Evolutionary conservation across 179 eudicot species (phyloP).

Genomic region (Spinacia oleracea): DNA sequence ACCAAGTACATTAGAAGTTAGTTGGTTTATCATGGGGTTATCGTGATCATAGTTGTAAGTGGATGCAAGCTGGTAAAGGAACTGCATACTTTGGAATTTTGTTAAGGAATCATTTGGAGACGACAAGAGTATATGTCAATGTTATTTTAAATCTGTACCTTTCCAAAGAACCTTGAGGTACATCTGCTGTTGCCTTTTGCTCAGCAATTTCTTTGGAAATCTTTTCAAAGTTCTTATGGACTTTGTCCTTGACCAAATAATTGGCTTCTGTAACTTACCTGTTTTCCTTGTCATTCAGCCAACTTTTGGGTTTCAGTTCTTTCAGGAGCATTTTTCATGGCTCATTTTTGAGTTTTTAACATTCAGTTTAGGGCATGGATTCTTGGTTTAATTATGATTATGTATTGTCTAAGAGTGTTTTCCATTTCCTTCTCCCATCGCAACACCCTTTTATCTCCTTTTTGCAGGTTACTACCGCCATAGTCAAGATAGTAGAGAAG

Average conservation of each 20-base stretch:
- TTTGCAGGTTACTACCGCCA: conserved; percentile 76
- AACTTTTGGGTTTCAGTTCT: neutral
- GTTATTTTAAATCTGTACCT: neutral
- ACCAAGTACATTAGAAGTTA: neutral
- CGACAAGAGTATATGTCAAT: neutral
- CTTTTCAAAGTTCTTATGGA: neutral
- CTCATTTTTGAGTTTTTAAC: neutral
- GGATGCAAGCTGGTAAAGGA: neutral
- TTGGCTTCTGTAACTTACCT: neutral
- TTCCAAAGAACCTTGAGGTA: neutral
- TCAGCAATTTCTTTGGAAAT: neutral
- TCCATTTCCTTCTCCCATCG: neutral
- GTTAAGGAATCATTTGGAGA: neutral
- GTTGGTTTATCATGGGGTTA: neutral
- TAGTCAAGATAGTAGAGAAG: conserved; percentile 78
- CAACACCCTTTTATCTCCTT: conserved; percentile 1
- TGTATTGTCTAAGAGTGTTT: neutral
- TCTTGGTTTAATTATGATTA: neutral
- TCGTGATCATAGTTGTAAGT: neutral
- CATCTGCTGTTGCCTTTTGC: neutral
- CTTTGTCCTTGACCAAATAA: neutral
- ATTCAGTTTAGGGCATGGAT: conserved; percentile 2
- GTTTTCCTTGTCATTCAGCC: neutral
- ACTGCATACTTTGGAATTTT: neutral
- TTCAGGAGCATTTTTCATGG: neutral